phyloP scores from a whole-genome alignment of 768 basidiomycete genomes.

The Tremella yokohamensis region DNA sequence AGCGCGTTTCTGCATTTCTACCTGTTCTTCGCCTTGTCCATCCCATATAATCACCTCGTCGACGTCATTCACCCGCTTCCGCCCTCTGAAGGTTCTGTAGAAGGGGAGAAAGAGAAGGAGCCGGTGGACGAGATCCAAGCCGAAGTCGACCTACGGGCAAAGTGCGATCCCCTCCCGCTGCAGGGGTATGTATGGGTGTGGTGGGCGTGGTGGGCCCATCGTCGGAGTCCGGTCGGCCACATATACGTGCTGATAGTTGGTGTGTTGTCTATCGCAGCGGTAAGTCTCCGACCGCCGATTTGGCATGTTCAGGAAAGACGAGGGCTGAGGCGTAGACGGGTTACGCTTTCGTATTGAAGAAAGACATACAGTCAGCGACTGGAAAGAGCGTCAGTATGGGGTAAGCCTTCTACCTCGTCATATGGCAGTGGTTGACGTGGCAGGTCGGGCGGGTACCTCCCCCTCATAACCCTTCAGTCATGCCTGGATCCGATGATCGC shows the following conservation, averaged over 20 bases:
- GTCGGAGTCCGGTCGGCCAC: conserved; percentile 28
- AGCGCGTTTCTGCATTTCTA: conserved; percentile 37
- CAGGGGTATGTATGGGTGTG: conserved; percentile 42
- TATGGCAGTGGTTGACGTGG: neutral
- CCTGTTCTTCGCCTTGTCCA: conserved; percentile 39
- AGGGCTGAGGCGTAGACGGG: conserved; percentile 17
- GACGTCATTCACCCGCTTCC: conserved; percentile 54
- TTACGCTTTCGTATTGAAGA: conserved; percentile 19
- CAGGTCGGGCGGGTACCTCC: conserved; percentile 29
- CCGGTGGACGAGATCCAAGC: conserved; percentile 16
- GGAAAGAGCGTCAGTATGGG: conserved; percentile 13
- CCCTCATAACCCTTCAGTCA: conserved; percentile 20
- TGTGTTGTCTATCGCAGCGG: conserved; percentile 18
- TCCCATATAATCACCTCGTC: conserved; percentile 30
- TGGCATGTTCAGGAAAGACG: too few species aligned
- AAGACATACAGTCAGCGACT: conserved; percentile 18
- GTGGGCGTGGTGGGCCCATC: conserved; percentile 41
- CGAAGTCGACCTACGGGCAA: conserved; percentile 36
- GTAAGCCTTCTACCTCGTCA: conserved; percentile 22
- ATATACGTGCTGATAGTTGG: conserved; percentile 17
- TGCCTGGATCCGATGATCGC: conserved; percentile 21
- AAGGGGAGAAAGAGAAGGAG: conserved; percentile 53
- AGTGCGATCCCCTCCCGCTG: conserved; percentile 48
- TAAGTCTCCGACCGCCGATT: conserved; percentile 29
- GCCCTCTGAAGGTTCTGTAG: conserved; percentile 69